Evolutionary conservation across 148 eudicot species (phyloP).

Genomic region (Talinum fruticosum): DNA sequence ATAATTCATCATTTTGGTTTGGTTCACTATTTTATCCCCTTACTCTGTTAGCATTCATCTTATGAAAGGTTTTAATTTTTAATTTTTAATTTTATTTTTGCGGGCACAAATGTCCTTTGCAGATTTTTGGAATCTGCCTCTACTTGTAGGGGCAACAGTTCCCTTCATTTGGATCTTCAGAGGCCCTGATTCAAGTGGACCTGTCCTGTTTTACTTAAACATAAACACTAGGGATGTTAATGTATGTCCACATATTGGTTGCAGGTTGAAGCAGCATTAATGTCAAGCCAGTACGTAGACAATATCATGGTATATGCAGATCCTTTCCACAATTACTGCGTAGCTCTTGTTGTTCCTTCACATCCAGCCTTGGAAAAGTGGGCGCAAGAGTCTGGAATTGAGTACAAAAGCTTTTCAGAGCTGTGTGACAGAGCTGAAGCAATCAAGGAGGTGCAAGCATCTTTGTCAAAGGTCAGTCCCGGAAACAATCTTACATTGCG

Average conservation of each 20-base stretch:
- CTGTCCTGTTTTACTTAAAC: not conserved
- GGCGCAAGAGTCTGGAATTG: slow-evolving; percentile 68
- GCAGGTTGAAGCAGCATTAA: slow-evolving; percentile 90
- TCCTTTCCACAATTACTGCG: slow-evolving; percentile 82
- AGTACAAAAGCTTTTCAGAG: slow-evolving; percentile 53
- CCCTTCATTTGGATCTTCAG: too few relatives aligned
- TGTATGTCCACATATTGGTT: slow-evolving; percentile 12
- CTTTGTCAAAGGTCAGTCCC: slow-evolving; percentile 64
- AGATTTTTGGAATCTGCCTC: too few relatives aligned
- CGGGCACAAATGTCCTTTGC: too few relatives aligned
- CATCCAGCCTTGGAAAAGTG: slow-evolving; percentile 71
- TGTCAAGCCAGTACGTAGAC: slow-evolving; percentile 65
- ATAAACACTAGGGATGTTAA: not conserved
- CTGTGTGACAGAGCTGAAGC: slow-evolving; percentile 74
- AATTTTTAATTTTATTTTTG: too few relatives aligned
- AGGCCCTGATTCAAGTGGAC: not conserved
- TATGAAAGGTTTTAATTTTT: too few relatives aligned
- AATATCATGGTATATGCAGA: slow-evolving; percentile 83
- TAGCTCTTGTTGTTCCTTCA: slow-evolving; percentile 74
- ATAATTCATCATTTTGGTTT: not conserved
- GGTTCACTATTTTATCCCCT: not conserved
- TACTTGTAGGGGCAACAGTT: too few relatives aligned
- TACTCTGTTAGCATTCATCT: too few relatives aligned
- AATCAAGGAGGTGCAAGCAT: slow-evolving; percentile 70
- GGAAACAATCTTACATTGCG: not conserved